Percentiles rank a stretch among this genome's conserved stretches.
Conservation (phyloP, 495 filamentous ascomycete genomes). For the Cenococcum geophilum region DNA sequence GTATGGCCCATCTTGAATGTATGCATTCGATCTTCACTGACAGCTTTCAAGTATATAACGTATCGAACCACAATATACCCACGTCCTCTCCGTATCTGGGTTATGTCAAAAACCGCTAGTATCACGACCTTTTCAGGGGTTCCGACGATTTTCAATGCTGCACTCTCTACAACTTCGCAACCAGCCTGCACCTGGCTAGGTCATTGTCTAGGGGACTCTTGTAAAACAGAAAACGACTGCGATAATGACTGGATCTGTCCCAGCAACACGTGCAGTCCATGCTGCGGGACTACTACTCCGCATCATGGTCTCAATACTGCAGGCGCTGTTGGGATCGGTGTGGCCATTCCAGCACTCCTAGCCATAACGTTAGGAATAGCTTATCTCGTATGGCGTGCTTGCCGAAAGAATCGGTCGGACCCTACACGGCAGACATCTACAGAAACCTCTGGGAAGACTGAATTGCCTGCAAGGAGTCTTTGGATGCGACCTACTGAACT, state of each 20-base stretch:
- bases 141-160: not conserved
- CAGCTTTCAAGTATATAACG: no score
- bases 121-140: not conserved
- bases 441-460: not conserved
- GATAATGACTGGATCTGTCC: constrained; percentile 30
- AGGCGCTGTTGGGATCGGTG: not conserved
- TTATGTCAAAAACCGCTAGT: not conserved
- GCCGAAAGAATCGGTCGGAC: not conserved
- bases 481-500: not conserved
- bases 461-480: not conserved
- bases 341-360: not conserved
- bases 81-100: not conserved
- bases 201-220: constrained; percentile 25
- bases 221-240: constrained; percentile 20
- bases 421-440: not conserved
- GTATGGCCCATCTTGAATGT: no score
- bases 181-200: constrained; percentile 26
- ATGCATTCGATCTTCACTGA: no score
- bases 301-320: not conserved
- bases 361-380: constrained; percentile 1
- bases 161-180: constrained; percentile 7
- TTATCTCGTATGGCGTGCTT: constrained; percentile 4
- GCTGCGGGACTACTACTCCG: constrained; percentile 10
- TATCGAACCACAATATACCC: no score
- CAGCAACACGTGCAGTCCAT: constrained; percentile 20